A percentile compares a stretch with the other conserved stretches of the same genome.
Evolutionary conservation across 768 basidiomycete genomes (phyloP).

Genomic region (Lentinula sp.): DNA sequence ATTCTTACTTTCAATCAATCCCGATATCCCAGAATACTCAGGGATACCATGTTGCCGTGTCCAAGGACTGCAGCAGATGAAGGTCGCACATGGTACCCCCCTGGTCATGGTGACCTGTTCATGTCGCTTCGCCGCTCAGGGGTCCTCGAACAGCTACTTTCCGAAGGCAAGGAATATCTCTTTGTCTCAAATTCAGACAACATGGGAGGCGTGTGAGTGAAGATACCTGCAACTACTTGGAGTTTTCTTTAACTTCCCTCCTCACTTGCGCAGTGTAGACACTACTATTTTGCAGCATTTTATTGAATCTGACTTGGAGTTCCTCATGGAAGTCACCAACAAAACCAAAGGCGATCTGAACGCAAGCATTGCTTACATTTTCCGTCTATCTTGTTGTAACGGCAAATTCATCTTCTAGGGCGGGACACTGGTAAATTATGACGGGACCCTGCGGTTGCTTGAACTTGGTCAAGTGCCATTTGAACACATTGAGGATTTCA

Average conservation of each 20-base stretch:
- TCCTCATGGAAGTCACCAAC: slow-evolving; percentile 93
- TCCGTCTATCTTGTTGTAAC: background rate
- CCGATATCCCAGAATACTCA: slow-evolving; percentile 87
- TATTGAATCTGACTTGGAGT: slow-evolving; percentile 75
- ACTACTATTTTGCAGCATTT: slow-evolving; percentile 81
- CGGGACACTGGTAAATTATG: slow-evolving; percentile 87
- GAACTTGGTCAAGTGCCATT: slow-evolving; percentile 93
- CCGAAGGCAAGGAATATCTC: slow-evolving; percentile 93
- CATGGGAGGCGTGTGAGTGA: slow-evolving; percentile 77
- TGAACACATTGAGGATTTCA: slow-evolving; percentile 93
- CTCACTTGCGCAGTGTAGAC: slow-evolving; percentile 51
- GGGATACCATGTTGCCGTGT: slow-evolving; percentile 81
- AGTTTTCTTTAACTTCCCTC: background rate
- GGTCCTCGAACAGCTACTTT: slow-evolving; percentile 81
- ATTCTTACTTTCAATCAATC: slow-evolving; percentile 93
- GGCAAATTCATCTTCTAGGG: slow-evolving; percentile 14
- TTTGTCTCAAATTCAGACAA: slow-evolving; percentile 98
- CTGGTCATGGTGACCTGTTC: slow-evolving; percentile 95
- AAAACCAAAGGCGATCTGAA: slow-evolving; percentile 88
- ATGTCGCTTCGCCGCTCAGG: slow-evolving; percentile 88
- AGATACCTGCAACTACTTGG: background rate
- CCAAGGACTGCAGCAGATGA: slow-evolving; percentile 74
- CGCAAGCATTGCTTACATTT: slow-evolving; percentile 22
- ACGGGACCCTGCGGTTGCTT: slow-evolving; percentile 80
- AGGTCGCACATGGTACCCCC: slow-evolving; percentile 89